Conservation (phyloP, 2,329 filamentous ascomycete species). For the Ampelomyces quisqualis region DNA sequence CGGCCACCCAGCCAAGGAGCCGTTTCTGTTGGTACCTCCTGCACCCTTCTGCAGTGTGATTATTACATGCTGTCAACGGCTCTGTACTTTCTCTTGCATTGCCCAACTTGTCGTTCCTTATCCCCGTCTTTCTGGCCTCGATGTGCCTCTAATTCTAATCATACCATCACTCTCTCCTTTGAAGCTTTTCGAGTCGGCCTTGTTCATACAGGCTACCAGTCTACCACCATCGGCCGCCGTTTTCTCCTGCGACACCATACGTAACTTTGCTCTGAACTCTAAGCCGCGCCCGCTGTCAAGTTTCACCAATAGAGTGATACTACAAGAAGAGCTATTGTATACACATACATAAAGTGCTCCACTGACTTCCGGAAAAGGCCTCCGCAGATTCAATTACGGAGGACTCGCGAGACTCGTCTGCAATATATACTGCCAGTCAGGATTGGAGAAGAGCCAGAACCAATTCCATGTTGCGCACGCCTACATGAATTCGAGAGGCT, state of each 20-base stretch:
- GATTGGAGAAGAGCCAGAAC: slow-evolving; percentile 6
- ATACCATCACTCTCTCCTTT: slow-evolving; percentile 24
- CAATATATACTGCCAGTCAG: slow-evolving; percentile 1
- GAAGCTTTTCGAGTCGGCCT: too few relatives aligned
- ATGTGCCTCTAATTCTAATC: slow-evolving; percentile 26
- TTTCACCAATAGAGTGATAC: slow-evolving; percentile 31
- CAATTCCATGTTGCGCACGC: slow-evolving; percentile 27
- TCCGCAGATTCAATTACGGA: slow-evolving; percentile 8
- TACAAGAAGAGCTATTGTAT: slow-evolving; percentile 11
- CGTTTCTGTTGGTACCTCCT: slow-evolving; percentile 25
- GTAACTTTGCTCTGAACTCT: slow-evolving; percentile 16
- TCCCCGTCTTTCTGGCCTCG: slow-evolving; percentile 25
- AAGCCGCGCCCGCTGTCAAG: slow-evolving; percentile 14
- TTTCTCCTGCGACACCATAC: slow-evolving; percentile 30
- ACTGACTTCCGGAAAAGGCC: slow-evolving; percentile 9
- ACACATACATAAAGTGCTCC: slow-evolving; percentile 10
- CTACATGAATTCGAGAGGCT: slow-evolving; percentile 15
- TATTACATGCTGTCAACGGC: slow-evolving; percentile 28
- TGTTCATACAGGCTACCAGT: neutral
- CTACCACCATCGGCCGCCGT: too few relatives aligned
- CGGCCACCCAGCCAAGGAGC: slow-evolving; percentile 34
- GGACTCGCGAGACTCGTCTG: neutral
- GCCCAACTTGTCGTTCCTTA: slow-evolving; percentile 27
- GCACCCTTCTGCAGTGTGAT: slow-evolving; percentile 15
- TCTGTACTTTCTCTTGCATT: slow-evolving; percentile 30